A percentile compares a stretch with the other conserved stretches of the same genome.
Conservation (phyloP, 441 rosid genomes). For the Populus hybrid region DNA sequence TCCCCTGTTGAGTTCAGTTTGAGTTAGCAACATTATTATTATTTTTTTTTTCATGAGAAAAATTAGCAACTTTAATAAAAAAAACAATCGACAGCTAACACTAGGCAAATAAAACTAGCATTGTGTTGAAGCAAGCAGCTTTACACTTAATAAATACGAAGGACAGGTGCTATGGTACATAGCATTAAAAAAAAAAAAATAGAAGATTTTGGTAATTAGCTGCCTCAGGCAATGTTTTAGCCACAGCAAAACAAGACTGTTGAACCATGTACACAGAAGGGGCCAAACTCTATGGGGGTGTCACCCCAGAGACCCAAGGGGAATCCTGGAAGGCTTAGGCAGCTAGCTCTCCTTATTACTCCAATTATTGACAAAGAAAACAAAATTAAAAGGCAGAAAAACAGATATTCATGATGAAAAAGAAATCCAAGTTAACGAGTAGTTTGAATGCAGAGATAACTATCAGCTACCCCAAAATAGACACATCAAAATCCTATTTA, state of each 20-base stretch:
- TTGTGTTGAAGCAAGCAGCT: not conserved
- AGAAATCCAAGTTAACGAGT: not conserved
- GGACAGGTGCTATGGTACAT: not conserved
- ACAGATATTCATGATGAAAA: not conserved
- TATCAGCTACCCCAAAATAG: not conserved
- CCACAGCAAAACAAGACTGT: not conserved
- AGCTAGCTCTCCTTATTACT: not conserved
- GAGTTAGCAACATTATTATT: not conserved
- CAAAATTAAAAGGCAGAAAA: not conserved
- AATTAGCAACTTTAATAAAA: not conserved
- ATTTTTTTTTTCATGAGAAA: not conserved
- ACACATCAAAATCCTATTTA: not conserved
- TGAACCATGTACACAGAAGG: not conserved
- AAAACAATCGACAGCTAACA: conserved; percentile 3
- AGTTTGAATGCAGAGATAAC: not conserved
- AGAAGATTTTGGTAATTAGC: not conserved
- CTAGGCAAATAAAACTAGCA: not conserved
- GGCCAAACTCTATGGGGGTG: not conserved
- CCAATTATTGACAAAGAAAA: not conserved
- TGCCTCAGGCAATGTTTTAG: not conserved
- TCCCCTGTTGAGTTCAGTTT: conserved; percentile 35
- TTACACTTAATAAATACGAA: not conserved
- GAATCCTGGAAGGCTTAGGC: not conserved
- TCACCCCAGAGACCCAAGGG: not conserved
- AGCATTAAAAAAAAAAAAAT: too few species aligned